Conservation (phyloP, 257 asterid genomes). For the Leonotis leonurus region DNA sequence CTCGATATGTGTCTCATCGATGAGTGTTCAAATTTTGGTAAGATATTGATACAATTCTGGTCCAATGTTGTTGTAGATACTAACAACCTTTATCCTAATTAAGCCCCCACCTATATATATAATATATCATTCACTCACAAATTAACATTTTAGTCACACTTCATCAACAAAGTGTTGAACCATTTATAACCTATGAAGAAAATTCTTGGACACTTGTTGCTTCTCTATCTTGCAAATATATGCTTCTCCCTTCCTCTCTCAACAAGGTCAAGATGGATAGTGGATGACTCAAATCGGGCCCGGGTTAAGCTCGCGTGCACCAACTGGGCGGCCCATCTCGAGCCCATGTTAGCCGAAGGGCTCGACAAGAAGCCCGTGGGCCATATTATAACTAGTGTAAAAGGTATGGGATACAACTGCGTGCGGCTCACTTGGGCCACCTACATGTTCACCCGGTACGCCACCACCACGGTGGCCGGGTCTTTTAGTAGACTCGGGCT, state of each 20-base stretch:
- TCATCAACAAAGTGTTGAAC: background rate
- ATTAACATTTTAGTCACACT: background rate
- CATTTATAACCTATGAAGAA: slow-evolving; percentile 11
- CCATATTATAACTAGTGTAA: slow-evolving; percentile 20
- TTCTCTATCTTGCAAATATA: slow-evolving; percentile 16
- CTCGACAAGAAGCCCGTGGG: slow-evolving; percentile 31
- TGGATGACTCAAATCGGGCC: slow-evolving; percentile 30
- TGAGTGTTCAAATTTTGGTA: slow-evolving; percentile 9
- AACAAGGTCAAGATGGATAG: slow-evolving; percentile 49
- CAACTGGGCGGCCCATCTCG: slow-evolving; percentile 57
- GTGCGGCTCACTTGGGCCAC: slow-evolving; percentile 66
- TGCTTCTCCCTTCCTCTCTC: slow-evolving; percentile 40
- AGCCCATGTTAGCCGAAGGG: slow-evolving; percentile 63
- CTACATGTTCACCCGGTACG: slow-evolving; percentile 42
- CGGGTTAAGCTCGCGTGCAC: slow-evolving; percentile 48
- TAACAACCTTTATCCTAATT: background rate
- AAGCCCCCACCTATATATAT: background rate
- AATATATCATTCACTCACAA: background rate
- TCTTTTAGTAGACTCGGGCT: slow-evolving; percentile 24
- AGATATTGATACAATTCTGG: slow-evolving; percentile 16
- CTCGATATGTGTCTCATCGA: slow-evolving; percentile 1
- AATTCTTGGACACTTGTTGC: background rate
- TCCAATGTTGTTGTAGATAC: slow-evolving; percentile 23
- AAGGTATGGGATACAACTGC: slow-evolving; percentile 55
- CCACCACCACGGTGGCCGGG: slow-evolving; percentile 23